Evolutionary conservation across 2,329 filamentous ascomycete genomes (phyloP).

Genomic region (Verticillium nubilum): DNA sequence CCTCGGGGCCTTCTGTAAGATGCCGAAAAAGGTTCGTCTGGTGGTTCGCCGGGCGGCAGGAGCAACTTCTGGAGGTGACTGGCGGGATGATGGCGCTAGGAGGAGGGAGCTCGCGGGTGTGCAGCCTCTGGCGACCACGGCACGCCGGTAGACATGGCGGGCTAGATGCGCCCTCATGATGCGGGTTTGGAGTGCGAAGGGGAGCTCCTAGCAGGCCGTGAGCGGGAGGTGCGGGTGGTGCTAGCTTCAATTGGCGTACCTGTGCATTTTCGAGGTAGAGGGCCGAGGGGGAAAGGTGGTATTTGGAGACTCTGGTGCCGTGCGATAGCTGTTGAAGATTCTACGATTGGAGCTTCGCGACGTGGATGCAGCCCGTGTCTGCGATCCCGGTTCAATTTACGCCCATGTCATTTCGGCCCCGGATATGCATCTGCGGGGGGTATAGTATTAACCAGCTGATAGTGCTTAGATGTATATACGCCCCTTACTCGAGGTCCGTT

Average conservation of each 20-base stretch:
- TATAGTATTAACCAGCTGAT: background rate
- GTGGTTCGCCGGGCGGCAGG: conserved; percentile 16
- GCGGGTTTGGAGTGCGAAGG: conserved; percentile 8
- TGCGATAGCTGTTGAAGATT: background rate
- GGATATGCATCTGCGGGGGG: background rate
- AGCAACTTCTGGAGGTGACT: conserved; percentile 16
- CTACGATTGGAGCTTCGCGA: background rate
- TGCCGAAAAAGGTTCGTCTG: conserved; percentile 50
- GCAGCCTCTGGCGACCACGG: conserved; percentile 27
- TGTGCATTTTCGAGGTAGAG: background rate
- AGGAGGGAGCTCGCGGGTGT: conserved; percentile 27
- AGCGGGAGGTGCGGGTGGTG: background rate
- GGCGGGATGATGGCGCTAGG: conserved; percentile 19
- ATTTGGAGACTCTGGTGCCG: background rate
- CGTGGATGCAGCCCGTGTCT: background rate
- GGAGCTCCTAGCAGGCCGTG: background rate
- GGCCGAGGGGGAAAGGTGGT: background rate
- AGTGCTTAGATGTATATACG: too few species aligned
- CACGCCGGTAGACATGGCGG: conserved; percentile 35
- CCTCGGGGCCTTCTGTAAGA: conserved; percentile 56
- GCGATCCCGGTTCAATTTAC: background rate
- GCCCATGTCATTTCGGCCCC: background rate
- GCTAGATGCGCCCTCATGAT: conserved; percentile 40
- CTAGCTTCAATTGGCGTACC: background rate
- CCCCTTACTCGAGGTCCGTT: too few species aligned